Conservation (phyloP, 148 eudicot genomes). For the Pharnaceum exiguum region DNA sequence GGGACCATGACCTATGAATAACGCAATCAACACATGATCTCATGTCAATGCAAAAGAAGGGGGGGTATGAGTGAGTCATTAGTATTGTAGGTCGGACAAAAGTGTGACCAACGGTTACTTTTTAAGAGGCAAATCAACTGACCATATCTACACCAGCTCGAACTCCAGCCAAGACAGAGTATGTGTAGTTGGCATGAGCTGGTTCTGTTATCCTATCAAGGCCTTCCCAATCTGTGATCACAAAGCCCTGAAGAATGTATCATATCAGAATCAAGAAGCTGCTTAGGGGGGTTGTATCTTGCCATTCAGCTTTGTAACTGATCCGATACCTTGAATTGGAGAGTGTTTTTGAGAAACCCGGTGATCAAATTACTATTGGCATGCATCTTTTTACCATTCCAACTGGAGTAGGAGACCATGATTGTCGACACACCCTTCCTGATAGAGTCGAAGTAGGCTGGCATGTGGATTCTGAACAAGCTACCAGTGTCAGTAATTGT, state of each 20-base stretch:
- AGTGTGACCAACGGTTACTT: not conserved
- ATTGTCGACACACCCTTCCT: conserved; percentile 29
- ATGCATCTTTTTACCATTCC: conserved; percentile 32
- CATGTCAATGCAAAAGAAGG: not conserved
- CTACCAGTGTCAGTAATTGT: conserved; percentile 20
- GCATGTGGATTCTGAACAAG: conserved; percentile 32
- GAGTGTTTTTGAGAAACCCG: conserved; percentile 30
- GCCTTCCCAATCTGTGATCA: conserved; percentile 29
- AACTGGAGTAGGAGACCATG: conserved; percentile 33
- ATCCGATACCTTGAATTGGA: conserved; percentile 24
- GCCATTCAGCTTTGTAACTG: not conserved
- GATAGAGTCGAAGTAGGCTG: conserved; percentile 30
- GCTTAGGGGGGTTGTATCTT: not conserved
- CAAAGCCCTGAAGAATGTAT: conserved; percentile 15
- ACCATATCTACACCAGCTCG: conserved; percentile 35
- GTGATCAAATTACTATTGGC: conserved; percentile 22
- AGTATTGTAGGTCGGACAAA: not conserved
- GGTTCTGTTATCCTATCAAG: conserved; percentile 29
- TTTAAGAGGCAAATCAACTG: not conserved
- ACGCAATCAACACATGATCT: not conserved
- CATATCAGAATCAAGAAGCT: not conserved
- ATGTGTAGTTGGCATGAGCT: conserved; percentile 26
- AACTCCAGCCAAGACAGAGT: conserved; percentile 26
- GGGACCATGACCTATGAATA: conserved; percentile 26
- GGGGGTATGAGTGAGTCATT: not conserved